Base-by-base conservation (phyloP, 2,329 filamentous ascomycete genomes). In the Biscogniauxia marginata region DNA sequence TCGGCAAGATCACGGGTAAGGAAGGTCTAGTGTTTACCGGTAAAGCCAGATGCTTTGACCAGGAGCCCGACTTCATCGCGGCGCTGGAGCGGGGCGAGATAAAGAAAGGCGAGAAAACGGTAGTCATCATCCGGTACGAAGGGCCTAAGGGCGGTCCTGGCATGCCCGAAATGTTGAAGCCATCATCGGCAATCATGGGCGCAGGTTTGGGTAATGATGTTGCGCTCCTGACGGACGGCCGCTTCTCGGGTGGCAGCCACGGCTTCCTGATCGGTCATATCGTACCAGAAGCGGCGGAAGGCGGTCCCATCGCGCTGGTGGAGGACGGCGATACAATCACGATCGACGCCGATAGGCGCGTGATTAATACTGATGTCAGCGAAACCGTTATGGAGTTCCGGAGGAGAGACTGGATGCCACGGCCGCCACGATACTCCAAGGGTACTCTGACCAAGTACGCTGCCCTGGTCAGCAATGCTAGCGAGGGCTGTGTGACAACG, bases 141-240 rank as follows among this genome's bases (percentile, higher is more conserved):
- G 93, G 93, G 0, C 93, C 93, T 59, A 96, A 93, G 77, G 93
- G 93, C 63, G 93, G 93, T 0, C 93, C 93, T 1, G 93, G 93
- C 56, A 97, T 97, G 88, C 93, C 92, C 25, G 93, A 97, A 77
- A 93, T 96, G 81, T 79, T 97, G 60, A 96, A 96, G 79, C 91
- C 93, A n/a, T 90, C 85, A 52, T 92, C 90, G 0, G 91, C 92
- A 50, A 89, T 97, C 68, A 96, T 96, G 91, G 93, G 93, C 53
- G 91, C 91, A 5, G 89, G 89, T 39, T 83, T 97, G 46, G 87
- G 87, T 64, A 82, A 89, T 66, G 87, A 91, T 64, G 86, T 90
- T 13, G 88, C 88, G 1, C 82, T 91, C 48, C 80, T 91, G 58
- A 90, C 88, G 1, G 88, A 92, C 66, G 86, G 86, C 0, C 84